Evolutionary conservation across 78 protist genomes (phyloP).

Genomic region (Planoprotostelium fungivorum): DNA sequence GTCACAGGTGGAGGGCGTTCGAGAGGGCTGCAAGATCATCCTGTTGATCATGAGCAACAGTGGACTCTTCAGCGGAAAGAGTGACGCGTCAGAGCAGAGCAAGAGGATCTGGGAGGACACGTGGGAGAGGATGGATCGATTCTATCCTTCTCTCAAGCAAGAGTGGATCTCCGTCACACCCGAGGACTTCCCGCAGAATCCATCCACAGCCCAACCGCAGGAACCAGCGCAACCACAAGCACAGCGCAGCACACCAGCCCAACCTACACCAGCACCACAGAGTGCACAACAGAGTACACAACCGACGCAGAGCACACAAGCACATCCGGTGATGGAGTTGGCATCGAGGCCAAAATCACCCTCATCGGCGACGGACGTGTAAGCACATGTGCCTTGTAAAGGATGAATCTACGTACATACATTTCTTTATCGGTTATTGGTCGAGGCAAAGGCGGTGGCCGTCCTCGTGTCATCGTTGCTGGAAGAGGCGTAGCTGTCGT

Average conservation of each 20-base stretch:
- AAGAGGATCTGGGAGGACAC: not conserved
- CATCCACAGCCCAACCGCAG: not conserved
- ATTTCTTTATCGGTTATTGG: not conserved
- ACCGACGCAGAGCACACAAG: too few relatives aligned
- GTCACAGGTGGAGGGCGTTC: not conserved
- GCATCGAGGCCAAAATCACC: too few relatives aligned
- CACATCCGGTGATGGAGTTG: too few relatives aligned
- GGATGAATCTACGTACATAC: too few relatives aligned
- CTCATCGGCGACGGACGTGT: too few relatives aligned
- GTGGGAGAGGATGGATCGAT: not conserved
- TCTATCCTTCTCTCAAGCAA: not conserved
- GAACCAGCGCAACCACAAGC: too few relatives aligned
- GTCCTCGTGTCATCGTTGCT: not conserved
- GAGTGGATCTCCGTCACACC: not conserved
- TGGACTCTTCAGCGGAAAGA: not conserved
- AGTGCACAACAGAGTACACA: too few relatives aligned
- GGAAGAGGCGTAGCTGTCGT: not conserved
- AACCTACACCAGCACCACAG: too few relatives aligned
- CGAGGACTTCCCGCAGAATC: not conserved
- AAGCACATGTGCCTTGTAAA: too few relatives aligned
- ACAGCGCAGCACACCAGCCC: too few relatives aligned
- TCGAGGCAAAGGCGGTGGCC: not conserved
- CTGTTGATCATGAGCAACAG: not conserved
- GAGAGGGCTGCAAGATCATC: not conserved
- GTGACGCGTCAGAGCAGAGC: not conserved